Conservation (phyloP, 805 yeast species). For the Yamadazyma ubonensis region DNA sequence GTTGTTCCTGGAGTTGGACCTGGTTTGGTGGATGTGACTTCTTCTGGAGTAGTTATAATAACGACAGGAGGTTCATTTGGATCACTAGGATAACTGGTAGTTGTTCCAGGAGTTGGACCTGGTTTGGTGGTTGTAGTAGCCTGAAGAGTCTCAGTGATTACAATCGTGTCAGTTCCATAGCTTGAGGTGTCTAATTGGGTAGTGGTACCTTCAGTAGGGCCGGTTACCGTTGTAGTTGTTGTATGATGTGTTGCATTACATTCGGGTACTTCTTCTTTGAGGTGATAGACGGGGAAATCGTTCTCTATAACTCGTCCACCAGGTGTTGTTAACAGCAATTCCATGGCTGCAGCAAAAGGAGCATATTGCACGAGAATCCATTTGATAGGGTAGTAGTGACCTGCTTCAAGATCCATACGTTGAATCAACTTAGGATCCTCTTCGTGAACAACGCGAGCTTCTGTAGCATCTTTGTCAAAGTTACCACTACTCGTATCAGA, state of each 20-base stretch:
- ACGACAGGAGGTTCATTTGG: neutral
- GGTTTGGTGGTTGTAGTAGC: neutral
- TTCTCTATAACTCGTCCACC: neutral
- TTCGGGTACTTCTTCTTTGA: neutral
- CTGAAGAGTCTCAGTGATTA: neutral
- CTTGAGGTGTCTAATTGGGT: neutral
- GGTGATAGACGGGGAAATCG: neutral
- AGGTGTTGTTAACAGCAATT: neutral
- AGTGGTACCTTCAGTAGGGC: neutral
- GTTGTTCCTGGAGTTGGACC: neutral
- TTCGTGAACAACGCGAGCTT: neutral
- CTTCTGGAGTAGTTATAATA: neutral
- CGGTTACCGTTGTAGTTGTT: neutral
- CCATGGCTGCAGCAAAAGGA: neutral
- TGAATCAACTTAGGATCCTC: neutral
- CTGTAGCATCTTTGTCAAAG: neutral
- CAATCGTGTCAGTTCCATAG: neutral
- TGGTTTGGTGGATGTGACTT: too few relatives aligned
- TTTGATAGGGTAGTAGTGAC: neutral
- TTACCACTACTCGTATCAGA: neutral
- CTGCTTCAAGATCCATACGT: neutral
- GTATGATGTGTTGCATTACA: neutral
- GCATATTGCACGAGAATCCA: neutral
- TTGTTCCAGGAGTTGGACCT: neutral
- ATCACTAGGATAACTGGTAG: neutral